These are phyloP conservation scores for Penicillium turbatum DNA, from an alignment of 495 filamentous ascomycete genomes.

Conservation along the genomic window DNA sequence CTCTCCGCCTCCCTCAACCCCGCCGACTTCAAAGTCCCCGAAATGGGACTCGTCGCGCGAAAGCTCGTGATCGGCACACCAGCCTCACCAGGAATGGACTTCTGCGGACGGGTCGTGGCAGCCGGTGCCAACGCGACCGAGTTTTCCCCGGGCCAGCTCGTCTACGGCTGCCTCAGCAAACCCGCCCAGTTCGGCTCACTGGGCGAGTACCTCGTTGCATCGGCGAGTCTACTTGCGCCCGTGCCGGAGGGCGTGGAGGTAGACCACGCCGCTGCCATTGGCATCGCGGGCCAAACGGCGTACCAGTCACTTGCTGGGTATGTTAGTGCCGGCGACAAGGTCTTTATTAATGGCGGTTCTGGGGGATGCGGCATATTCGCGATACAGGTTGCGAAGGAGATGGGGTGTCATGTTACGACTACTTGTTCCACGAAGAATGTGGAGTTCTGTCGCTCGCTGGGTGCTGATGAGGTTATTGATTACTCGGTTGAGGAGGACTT, in stretches of 20 bases:
- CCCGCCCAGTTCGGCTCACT: constrained; percentile 45
- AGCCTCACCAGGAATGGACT: constrained; percentile 58
- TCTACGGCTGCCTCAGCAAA: constrained; percentile 48
- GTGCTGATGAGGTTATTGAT: constrained; percentile 64
- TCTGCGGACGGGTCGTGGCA: constrained; percentile 54
- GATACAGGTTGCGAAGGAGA: constrained; percentile 60
- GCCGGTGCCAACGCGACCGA: constrained; percentile 24
- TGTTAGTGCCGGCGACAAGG: constrained; percentile 45
- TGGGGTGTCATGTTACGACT: constrained; percentile 56
- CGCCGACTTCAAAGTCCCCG: constrained; percentile 65
- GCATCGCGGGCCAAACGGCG: constrained; percentile 52
- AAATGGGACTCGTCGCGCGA: constrained; percentile 42
- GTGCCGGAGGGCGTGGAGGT: constrained; percentile 50
- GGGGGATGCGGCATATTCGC: constrained; percentile 57
- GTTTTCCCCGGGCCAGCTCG: constrained; percentile 46
- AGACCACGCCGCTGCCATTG: constrained; percentile 46
- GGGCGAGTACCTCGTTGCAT: constrained; percentile 45
- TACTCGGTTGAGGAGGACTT: constrained; percentile 51
- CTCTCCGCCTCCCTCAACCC: constrained; percentile 58
- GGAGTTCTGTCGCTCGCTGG: constrained; percentile 51
- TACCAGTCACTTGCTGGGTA: constrained; percentile 53
- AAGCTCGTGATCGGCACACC: constrained; percentile 36
- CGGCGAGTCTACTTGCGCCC: constrained; percentile 14
- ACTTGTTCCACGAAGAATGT: constrained; percentile 56
- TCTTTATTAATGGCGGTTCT: constrained; percentile 65